Evolutionary conservation across 768 basidiomycete genomes (phyloP).

Genomic region (Xerocomus brunneocitrinus): DNA sequence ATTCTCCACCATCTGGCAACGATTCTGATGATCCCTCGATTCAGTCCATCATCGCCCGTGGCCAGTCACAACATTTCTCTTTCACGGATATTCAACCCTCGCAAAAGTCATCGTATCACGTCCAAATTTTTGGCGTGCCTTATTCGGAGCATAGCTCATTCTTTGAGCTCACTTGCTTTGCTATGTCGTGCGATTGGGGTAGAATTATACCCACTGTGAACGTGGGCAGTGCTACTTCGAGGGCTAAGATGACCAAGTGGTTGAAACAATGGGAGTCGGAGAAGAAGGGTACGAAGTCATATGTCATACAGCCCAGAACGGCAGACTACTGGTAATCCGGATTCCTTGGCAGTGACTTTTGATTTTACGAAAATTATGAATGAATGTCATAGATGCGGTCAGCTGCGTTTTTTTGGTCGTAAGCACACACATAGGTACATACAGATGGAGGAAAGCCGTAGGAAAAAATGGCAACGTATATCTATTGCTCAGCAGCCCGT

Average conservation of each 20-base stretch:
- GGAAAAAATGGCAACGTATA: conserved; percentile 6
- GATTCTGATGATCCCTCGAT: conserved; percentile 59
- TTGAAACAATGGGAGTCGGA: conserved; percentile 86
- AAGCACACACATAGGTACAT: conserved; percentile 20
- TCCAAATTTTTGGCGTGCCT: conserved; percentile 78
- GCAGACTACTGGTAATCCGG: conserved; percentile 43
- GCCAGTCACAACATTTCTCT: conserved; percentile 66
- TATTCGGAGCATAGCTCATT: conserved; percentile 98
- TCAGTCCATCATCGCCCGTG: conserved; percentile 59
- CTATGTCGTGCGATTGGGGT: conserved; percentile 77
- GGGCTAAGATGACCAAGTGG: conserved; percentile 88
- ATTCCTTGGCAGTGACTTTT: too few relatives aligned
- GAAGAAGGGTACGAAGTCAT: conserved; percentile 48
- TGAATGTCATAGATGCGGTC: conserved; percentile 10
- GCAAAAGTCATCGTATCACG: conserved; percentile 61
- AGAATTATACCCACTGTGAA: conserved; percentile 97
- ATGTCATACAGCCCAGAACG: conserved; percentile 35
- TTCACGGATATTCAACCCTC: conserved; percentile 61
- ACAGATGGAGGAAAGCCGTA: conserved; percentile 5
- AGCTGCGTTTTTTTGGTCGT: conserved; percentile 19
- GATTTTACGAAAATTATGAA: background rate
- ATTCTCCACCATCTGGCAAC: conserved; percentile 59
- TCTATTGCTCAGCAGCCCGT: conserved; percentile 66
- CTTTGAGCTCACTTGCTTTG: conserved; percentile 93
- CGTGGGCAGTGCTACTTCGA: conserved; percentile 64